A percentile compares a stretch with the other conserved stretches of the same genome.
These are phyloP conservation scores for Talaromyces sp. DNA, from an alignment of 2,329 filamentous ascomycete genomes.

Conservation along the genomic window DNA sequence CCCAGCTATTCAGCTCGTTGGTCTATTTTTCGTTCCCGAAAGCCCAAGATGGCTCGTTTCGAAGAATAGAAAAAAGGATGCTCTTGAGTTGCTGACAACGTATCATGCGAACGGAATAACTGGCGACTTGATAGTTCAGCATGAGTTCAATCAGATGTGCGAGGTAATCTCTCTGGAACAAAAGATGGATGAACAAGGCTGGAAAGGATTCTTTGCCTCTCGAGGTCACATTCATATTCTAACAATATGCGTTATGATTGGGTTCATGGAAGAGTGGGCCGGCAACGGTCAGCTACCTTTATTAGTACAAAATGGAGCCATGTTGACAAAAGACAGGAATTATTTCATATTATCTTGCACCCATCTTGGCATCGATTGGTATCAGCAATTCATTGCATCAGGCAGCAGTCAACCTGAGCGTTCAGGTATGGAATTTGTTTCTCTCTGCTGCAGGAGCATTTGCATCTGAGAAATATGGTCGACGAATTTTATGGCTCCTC, in stretches of 20 bases:
- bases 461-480: background rate
- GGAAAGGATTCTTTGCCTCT: background rate
- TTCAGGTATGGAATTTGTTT: background rate
- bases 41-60: background rate
- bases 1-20: background rate
- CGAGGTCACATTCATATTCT: background rate
- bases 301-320: background rate
- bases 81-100: background rate
- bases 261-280: conserved; percentile 1
- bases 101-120: background rate
- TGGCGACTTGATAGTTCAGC: background rate
- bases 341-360: background rate
- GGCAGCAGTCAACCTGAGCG: background rate
- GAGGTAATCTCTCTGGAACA: background rate
- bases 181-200: background rate
- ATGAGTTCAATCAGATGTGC: background rate
- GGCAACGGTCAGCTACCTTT: background rate
- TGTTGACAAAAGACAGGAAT: background rate
- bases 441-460: background rate
- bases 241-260: background rate
- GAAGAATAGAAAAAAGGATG: background rate
- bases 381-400: background rate
- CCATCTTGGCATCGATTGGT: background rate
- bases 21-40: background rate
- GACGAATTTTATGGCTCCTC: background rate